These are phyloP conservation scores for Nicotiana tabacum DNA, from an alignment of 257 asterid species.

Conservation along the genomic window DNA sequence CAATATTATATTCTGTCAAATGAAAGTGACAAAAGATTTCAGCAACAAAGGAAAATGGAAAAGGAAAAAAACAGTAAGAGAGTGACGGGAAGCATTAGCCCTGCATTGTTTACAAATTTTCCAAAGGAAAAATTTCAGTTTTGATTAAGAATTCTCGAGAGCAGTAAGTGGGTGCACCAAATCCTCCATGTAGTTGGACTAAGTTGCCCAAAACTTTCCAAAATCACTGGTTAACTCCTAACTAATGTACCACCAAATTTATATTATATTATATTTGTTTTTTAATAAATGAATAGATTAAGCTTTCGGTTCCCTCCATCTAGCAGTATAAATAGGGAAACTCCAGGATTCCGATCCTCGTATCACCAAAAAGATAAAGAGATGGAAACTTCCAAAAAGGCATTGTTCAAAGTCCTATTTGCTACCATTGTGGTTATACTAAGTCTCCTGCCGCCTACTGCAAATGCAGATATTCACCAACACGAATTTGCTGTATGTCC, in stretches of 20 bases:
- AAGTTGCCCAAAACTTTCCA: slow-evolving; percentile 17
- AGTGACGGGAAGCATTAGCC: too few relatives aligned
- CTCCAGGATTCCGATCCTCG: background rate
- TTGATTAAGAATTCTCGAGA: background rate
- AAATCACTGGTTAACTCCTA: slow-evolving; percentile 20
- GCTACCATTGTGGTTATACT: slow-evolving; percentile 17
- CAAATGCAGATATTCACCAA: slow-evolving; percentile 43
- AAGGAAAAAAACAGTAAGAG: too few relatives aligned
- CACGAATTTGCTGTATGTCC: slow-evolving; percentile 39
- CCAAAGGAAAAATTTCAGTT: too few relatives aligned
- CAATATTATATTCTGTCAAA: too few relatives aligned
- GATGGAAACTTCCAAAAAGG: slow-evolving; percentile 20
- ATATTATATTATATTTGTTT: too few relatives aligned
- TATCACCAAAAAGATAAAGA: background rate
- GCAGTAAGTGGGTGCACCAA: slow-evolving; percentile 44
- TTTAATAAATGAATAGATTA: background rate
- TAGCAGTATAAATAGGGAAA: slow-evolving; percentile 30
- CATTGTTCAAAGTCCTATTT: too few relatives aligned
- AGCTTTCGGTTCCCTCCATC: background rate
- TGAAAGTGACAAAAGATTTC: too few relatives aligned
- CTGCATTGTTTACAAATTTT: too few relatives aligned
- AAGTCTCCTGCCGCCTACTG: slow-evolving; percentile 14
- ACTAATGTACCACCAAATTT: background rate
- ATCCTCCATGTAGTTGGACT: slow-evolving; percentile 39
- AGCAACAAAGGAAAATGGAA: too few relatives aligned